Evolutionary conservation across 768 basidiomycete genomes (phyloP), one percentile per base, ranked within the genome.

Genomic region (Dioszegia hungarica): DNA sequence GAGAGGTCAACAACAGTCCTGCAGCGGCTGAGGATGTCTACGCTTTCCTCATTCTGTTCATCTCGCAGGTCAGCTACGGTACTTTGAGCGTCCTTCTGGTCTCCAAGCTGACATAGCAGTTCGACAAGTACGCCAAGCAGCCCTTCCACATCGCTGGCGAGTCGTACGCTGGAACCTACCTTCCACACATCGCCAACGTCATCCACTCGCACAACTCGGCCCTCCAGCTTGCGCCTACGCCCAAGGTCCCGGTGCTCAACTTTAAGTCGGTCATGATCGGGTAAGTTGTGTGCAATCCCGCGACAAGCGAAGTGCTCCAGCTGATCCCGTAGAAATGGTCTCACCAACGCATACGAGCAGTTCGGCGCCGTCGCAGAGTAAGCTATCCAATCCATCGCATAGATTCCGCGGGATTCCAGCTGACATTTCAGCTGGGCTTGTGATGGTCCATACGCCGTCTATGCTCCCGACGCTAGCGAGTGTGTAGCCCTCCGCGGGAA

Each of bases 21-120:
- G 85, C 85, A 20, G 90, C 90, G 2, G 94, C 89, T 19, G 82
- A 88, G 76, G 93, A 98, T 59, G 90, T 99, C 12, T 78, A 77
- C 58, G 74, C 77, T 20, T 78, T 79, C 72, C 64, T 78, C 57
- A 63, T 54, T 15, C 54, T 69, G 20, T 71, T 73, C 56, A 60
- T 74, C 54, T 67, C 59, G 14, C 58, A 69, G 86, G 88, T 72
- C 85, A 86, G 89, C 43, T 81, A 38, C 36, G n/a, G n/a, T n/a
- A n/a, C 39, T 19, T 50, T 14, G 36, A 17, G 19, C 85, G 5
- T 73, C 90, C 73, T 92, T 89, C 72, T 78, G 77, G 22, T 77
- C 79, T 8, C 83, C 86, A 0, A 88, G 91, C 81, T 88, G 22
- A 54, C 25, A 29, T 4, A 29, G 2, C 45, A 73, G 74, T 76